Evolutionary conservation across 768 basidiomycete species (phyloP).

Genomic region (Mycena sanguinolenta): DNA sequence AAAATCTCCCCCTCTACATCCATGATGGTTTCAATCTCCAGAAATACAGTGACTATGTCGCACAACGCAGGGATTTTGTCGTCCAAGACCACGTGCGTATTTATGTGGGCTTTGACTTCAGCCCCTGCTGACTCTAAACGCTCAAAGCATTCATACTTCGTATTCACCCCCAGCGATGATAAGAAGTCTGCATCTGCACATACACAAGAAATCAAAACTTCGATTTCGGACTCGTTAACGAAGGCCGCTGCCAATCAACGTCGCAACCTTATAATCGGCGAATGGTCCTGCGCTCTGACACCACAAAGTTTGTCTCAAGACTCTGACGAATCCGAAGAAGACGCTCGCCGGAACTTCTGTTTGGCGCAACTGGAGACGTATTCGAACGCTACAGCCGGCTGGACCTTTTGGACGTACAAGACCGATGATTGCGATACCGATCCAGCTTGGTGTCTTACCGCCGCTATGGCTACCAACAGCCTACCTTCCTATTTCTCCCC

Average conservation of each 20-base stretch:
- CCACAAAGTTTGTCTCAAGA: slow-evolving; percentile 67
- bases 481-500: slow-evolving; percentile 72
- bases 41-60: slow-evolving; percentile 63
- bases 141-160: slow-evolving; percentile 71
- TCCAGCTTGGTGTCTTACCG: slow-evolving; percentile 78
- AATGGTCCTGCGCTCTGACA: slow-evolving; percentile 87
- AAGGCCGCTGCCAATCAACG: slow-evolving; percentile 43
- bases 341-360: slow-evolving; percentile 66
- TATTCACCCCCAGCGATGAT: slow-evolving; percentile 70
- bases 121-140: not conserved
- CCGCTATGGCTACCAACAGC: slow-evolving; percentile 63
- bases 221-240: slow-evolving; percentile 51
- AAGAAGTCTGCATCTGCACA: slow-evolving; percentile 68
- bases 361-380: slow-evolving; percentile 71
- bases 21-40: slow-evolving; percentile 76
- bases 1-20: slow-evolving; percentile 71
- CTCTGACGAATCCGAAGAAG: slow-evolving; percentile 50
- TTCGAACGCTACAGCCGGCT: slow-evolving; percentile 68
- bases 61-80: slow-evolving; percentile 68
- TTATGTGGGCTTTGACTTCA: not conserved
- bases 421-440: slow-evolving; percentile 73
- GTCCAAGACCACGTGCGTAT: slow-evolving; percentile 69
- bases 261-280: slow-evolving; percentile 77
- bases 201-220: slow-evolving; percentile 59
- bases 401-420: slow-evolving; percentile 79